Conservation (phyloP, 352 stramenopile genomes). For the Globisporangium spinosum region DNA sequence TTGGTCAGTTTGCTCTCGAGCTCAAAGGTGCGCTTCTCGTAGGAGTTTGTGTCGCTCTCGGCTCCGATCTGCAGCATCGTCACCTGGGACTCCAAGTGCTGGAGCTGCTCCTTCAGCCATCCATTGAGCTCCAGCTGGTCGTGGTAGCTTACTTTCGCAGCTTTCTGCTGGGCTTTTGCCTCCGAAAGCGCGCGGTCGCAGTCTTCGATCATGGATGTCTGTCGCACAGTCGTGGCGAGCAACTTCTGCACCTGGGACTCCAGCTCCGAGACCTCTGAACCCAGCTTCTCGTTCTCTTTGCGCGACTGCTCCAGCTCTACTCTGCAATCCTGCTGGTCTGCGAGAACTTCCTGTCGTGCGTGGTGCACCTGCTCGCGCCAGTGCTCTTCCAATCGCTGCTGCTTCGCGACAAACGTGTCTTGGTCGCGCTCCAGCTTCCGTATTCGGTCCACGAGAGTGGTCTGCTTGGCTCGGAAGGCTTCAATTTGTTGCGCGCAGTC, state of each 20-base stretch:
- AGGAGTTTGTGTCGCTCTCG: slow-evolving; percentile 18
- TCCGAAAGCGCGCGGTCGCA: slow-evolving; percentile 58
- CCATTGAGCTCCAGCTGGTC: slow-evolving; percentile 37
- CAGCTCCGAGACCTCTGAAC: slow-evolving; percentile 25
- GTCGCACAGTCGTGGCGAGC: slow-evolving; percentile 52
- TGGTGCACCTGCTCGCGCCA: slow-evolving; percentile 32
- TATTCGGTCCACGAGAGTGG: slow-evolving; percentile 26
- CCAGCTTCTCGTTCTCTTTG: slow-evolving; percentile 29
- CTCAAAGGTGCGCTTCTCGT: slow-evolving; percentile 28
- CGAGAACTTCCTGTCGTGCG: slow-evolving; percentile 15
- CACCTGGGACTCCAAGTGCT: slow-evolving; percentile 39
- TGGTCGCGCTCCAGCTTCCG: slow-evolving; percentile 34
- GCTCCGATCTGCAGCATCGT: slow-evolving; percentile 20
- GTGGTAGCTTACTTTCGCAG: slow-evolving; percentile 33
- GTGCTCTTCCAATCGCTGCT: slow-evolving; percentile 25
- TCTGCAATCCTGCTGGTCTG: slow-evolving; percentile 23
- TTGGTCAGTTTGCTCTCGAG: slow-evolving; percentile 42
- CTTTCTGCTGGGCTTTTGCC: slow-evolving; percentile 34
- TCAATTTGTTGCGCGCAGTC: slow-evolving; percentile 30
- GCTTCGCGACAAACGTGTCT: slow-evolving; percentile 24
- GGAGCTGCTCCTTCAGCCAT: slow-evolving; percentile 28
- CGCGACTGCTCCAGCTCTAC: slow-evolving; percentile 28
- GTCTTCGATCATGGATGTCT: slow-evolving; percentile 74
- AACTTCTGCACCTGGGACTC: slow-evolving; percentile 49
- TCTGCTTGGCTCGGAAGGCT: slow-evolving; percentile 24